Evolutionary conservation across 495 filamentous ascomycete genomes (phyloP), one percentile per base, ranked within the genome.

Genomic region (Lepidopterella palustris): DNA sequence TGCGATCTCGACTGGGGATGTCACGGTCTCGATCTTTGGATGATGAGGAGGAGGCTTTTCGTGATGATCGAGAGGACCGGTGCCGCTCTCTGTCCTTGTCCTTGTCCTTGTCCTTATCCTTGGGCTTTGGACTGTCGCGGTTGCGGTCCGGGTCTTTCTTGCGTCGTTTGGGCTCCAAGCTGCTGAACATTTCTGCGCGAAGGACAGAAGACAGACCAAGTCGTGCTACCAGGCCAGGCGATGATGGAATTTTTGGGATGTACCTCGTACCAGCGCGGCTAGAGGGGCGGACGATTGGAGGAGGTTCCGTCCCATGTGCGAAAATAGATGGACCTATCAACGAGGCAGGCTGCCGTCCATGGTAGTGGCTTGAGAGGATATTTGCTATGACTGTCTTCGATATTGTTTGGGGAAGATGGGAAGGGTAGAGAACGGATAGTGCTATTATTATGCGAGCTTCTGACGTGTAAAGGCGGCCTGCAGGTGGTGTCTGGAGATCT

Each of bases 61-160:
- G 20, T n/a, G n/a, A n/a, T n/a, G n/a, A n/a, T 20, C 51, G 52
- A 26, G 60, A 64, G n/a, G 64, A 58, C 5, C 25, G 60, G 23
- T 61, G 53, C 20, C 42, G 54, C 27, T 27, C 24, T 21, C 35
- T 35, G 6, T 53, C 50, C 32, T 63, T 54, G 42, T 67, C 64
- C 21, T 53, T 45, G 40, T 67, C 64, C 57, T 61, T 63, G 63
- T 63, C 60, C 57, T 61, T 63, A 59, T 63, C 60, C 60, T 61
- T 63, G 39, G 28, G 18, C 40, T 58, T 61, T 18, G 64, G 58
- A 52, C 60, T 63, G 56, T 58, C 62, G 18, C 64, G 62, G 23
- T 73, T 70, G 20, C 69, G 65, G 27, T 71, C 70, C 27, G 57
- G 57, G 50, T 67, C 67, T 47, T 68, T 69, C 53, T 68, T 69